These are phyloP conservation scores for Herpomyces periplanetae DNA, from an alignment of 2,329 filamentous ascomycete genomes.

Conservation along the genomic window DNA sequence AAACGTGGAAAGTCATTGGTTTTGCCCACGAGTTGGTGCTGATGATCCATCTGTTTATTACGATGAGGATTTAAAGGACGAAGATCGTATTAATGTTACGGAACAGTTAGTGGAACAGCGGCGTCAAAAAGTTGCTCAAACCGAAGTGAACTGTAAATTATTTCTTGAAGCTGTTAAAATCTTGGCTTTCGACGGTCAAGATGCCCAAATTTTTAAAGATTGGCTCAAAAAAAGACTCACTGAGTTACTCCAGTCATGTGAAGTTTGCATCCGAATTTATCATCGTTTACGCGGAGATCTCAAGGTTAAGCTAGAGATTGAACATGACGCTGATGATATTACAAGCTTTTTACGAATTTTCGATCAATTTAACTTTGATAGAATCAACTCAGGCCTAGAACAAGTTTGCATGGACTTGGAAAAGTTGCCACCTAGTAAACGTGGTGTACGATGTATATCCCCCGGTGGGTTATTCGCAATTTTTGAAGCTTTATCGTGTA, in stretches of 20 bases:
- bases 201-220: constrained; percentile 9
- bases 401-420: constrained; percentile 8
- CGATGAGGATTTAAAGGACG: constrained; percentile 9
- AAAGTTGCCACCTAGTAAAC: constrained; percentile 11
- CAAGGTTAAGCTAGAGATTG: constrained; percentile 7
- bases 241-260: constrained; percentile 10
- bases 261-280: constrained; percentile 12
- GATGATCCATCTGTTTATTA: constrained; percentile 8
- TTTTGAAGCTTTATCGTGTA: constrained; percentile 56
- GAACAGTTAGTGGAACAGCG: constrained; percentile 6
- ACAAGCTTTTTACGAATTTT: constrained; percentile 9
- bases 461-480: constrained; percentile 30
- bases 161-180: constrained; percentile 10
- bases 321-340: constrained; percentile 11
- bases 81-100: too few species aligned
- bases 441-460: constrained; percentile 13
- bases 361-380: constrained; percentile 10
- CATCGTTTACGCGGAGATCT: constrained; percentile 10
- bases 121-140: constrained; percentile 8
- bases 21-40: constrained; percentile 9
- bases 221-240: constrained; percentile 9
- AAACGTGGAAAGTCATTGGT: constrained; percentile 10
- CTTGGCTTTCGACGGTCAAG: constrained; percentile 11
- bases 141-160: constrained; percentile 9
- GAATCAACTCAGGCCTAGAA: constrained; percentile 10